Evolutionary conservation across 2,329 filamentous ascomycete species (phyloP), one percentile per base, ranked within the genome.

Genomic region (Ascochyta clinopodiicola): DNA sequence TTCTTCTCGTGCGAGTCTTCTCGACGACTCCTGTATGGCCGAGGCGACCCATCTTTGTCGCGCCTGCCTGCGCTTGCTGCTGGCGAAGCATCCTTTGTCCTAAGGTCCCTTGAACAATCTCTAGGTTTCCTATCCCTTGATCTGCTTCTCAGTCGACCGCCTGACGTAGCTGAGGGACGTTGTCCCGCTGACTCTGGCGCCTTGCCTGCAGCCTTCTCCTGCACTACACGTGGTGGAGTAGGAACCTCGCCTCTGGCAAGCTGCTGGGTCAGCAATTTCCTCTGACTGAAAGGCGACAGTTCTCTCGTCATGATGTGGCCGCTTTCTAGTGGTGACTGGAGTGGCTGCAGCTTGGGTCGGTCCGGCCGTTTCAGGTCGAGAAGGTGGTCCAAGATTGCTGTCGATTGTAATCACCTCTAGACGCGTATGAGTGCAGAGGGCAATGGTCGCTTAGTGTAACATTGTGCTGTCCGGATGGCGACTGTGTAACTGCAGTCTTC

Each of bases 281-380:
- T 61, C 32, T 68, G 66, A 53, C 71, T 73, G 59, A 64, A 71
- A 21, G 70, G 69, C 35, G 72, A 74, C 48, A 72, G 56, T 22
- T 71, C 70, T 52, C 69, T 67, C 27, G 63, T 56, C 66, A 68
- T 68, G 48, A 24, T 56, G 31, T n/a, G 37, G 29, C 52, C 31
- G 37, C 42, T 21, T 32, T 19, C 44, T 42, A 24, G 42, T 39
- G 36, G 13, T 32, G 19, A 37, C 19, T 13, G 43, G 22, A 46
- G 3, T 43, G 37, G 42, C 46, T 25, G 46, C 37, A 38, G 42
- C 42, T 42, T 46, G 42, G 42, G 31, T 43, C 24, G 22, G 31
- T 46, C 15, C 25, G 37, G 36, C 17, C 27, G 52, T 56, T 45
- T 56, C 52, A 38, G 40, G 24, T 50, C 24, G 42, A 32, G 47